Evolutionary conservation across 2,329 filamentous ascomycete genomes (phyloP), one percentile per base, ranked within the genome.

Genomic region (Kalmusia sp.): DNA sequence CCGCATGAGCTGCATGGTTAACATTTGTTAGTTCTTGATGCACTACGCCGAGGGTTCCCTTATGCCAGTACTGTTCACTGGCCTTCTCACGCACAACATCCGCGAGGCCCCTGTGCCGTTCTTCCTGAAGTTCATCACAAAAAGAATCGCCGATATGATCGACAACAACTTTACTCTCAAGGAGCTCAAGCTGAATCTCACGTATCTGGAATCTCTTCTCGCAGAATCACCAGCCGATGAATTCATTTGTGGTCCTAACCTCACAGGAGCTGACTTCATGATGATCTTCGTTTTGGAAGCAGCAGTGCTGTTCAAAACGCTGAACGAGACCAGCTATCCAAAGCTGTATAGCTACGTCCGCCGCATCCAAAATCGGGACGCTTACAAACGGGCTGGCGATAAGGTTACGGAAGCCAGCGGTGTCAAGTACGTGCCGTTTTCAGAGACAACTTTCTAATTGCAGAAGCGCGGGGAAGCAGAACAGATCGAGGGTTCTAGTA

Each of bases 11-110:
- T 11, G 25, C 14, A 37, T 51, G 58, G n/a, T 60, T 51, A 9
- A 30, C 90, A 91, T 70, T 86, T 85, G 61, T 25, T 47, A 71
- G 63, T 72, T 70, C 52, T 41, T 73, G 28, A 84, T 96, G 81
- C 89, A 96, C 71, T 97, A 93, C 73, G 82, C 85, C 4, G 93
- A 97, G 76, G 93, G 93, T 9, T 91, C 85, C 55, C 76, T 97
- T 56, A 95, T 96, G 88, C 83, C 86, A 0, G 78, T 86, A 41
- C 72, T 95, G 57, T 75, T 93, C 1, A 74, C 91, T 56, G 77
- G 80, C 12, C 69, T 95, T 14, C 76, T 96, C 22, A 77, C 89
- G 17, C 69, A 44, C 77, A 78, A 62, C 38, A 76, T 87, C 56
- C 64, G 78, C 56, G 77, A 76, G 19, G 76, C 83, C 0, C 80